Evolutionary conservation across 1,139 yeast genomes (phyloP), one percentile per base, ranked within the genome.

Genomic region (Geotrichum europaeum): DNA sequence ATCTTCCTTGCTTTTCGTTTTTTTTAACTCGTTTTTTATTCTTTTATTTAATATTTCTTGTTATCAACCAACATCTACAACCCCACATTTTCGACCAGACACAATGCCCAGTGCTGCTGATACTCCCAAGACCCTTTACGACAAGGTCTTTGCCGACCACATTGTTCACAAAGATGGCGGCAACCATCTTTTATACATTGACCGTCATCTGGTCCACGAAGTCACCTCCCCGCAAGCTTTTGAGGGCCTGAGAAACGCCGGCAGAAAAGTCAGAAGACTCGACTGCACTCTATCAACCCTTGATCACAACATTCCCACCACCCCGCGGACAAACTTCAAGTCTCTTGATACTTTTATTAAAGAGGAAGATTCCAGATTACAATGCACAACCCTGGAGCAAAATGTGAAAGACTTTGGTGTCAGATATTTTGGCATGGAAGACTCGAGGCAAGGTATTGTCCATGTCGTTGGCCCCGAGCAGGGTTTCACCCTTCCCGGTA

Each of bases 211-310:
- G 69, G 96, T 94, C 61, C 99, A 94, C 75, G 99, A 94, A 78
- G 99, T 94, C 60, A 94, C 99, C 1, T 91, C 98, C 47, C 99
- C 99, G 43, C 99, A 94, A 76, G 99, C 99, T 10, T 94, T 94
- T 72, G 99, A 94, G 78, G 98, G 98, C 51, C 82, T 94, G 69
- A 82, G 81, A 67, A 87, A 84, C 70, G 97, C 97, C 25, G 89
- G 88, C 58, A 85, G 99, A 79, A 74, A 76, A 63, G 97, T 94
- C 58, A 86, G 99, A 80, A 84, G 99, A 78, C 80, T 82, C 10
- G 98, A 94, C 76, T 92, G 98, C 78, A 94, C 98, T 57, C 81
- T 94, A 68, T 97, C 97, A 59, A 94, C 99, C 0, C 97, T 94
- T 40, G 99, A 94, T 76, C 99, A 94, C 81, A 94, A 94, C 74